Evolutionary conservation across 2,329 filamentous ascomycete species (phyloP).

Genomic region (Claviceps pusilla): DNA sequence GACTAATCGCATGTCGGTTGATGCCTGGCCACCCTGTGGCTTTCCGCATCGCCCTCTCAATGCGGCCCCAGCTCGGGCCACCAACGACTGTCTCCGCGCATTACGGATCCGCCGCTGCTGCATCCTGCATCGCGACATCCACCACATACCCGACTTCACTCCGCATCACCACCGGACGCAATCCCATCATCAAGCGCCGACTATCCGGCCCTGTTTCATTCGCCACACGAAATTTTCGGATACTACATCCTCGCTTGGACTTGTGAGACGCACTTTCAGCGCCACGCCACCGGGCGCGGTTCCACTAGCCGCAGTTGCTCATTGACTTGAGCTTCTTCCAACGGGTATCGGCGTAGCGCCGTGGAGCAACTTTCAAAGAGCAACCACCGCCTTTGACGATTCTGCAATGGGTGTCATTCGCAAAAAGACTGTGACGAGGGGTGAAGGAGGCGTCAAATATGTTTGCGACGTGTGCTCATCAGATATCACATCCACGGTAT

Average conservation of each 20-base stretch:
- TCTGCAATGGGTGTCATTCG: conserved; percentile 74
- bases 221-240: conserved; percentile 12
- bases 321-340: neutral
- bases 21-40: neutral
- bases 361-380: neutral
- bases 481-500: conserved; percentile 90
- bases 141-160: conserved; percentile 7
- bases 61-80: neutral
- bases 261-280: conserved; percentile 7
- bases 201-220: conserved; percentile 12
- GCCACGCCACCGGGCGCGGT: neutral
- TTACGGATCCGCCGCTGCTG: conserved; percentile 2
- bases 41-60: neutral
- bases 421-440: conserved; percentile 79
- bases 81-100: neutral
- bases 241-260: conserved; percentile 4
- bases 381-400: neutral
- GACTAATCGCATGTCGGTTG: neutral
- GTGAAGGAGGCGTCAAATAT: conserved; percentile 83
- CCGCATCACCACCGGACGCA: conserved; percentile 7
- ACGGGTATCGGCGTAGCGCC: neutral
- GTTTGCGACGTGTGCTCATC: conserved; percentile 94
- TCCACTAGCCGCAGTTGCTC: neutral
- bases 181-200: conserved; percentile 6
- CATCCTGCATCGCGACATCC: conserved; percentile 1